Base-by-base conservation (phyloP, 441 rosid genomes). In the Jatropha multifida region DNA sequence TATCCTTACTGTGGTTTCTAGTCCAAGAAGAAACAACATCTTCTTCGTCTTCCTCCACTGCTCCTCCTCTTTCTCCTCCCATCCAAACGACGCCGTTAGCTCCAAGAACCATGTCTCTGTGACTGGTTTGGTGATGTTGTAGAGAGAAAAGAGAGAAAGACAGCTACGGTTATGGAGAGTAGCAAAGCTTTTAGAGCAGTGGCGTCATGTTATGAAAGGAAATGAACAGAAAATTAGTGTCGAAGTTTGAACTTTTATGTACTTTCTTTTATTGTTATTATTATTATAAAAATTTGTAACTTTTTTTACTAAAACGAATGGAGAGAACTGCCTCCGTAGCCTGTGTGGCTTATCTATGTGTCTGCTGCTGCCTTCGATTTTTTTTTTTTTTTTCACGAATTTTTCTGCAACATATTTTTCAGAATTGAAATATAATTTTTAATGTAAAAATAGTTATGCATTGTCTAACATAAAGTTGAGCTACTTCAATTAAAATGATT, bases 71-170 rank as follows among this genome's bases (percentile, higher is more conserved):
- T 61, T 4, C 9, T 74, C 78, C 88, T 3, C 81, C 88, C 87
- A 88, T 77, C 96, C 95, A 92, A 72, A 81, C 86, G 69, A 81
- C 85, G 74, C 84, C 84, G 88, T 87, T 84, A 15, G 88, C 77
- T 74, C 84, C 90, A 46, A 88, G 85, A 76, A 85, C 92, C 97
- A 92, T 15, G 38, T 60, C 60, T 54, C 23, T 56, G n/a, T 12
- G 10, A 32, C 32, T 32, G 48, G 48, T 15, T 46, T 59, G 20
- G 20, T 27, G 1, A 14, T 2, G 37, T 12, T 46, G 23, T 66
- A 32, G 71, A 65, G n/a, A 64, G 17, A 7, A 15, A 32, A 46
- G 38, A 17, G 74, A 62, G 17, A 40, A 71, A 70, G 32, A 75
- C 32, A 41, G 56, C 42, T 13, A 52, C 38, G 37, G 64, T 14